A percentile compares a stretch with the other conserved stretches of the same genome.
phyloP scores from a whole-genome alignment of 2,329 filamentous ascomycete genomes.

The Claviceps fusiformis region DNA sequence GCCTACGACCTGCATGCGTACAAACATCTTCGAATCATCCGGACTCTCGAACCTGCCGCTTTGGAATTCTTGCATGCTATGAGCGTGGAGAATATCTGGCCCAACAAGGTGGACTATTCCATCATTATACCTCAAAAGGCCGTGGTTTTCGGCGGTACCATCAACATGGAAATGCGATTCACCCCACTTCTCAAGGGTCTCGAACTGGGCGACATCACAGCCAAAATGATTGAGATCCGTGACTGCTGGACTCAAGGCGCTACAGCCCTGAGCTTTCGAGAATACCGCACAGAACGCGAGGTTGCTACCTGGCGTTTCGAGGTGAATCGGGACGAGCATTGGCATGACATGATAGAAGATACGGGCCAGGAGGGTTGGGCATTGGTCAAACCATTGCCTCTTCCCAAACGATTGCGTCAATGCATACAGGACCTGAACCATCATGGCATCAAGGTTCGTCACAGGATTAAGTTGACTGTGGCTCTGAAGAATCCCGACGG shows the following conservation, averaged over 20 bases:
- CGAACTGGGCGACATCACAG: conserved; percentile 67
- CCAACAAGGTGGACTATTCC: conserved; percentile 93
- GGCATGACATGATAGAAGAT: conserved; percentile 56
- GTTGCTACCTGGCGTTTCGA: conserved; percentile 46
- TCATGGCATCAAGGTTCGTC: conserved; percentile 78
- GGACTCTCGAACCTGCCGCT: conserved; percentile 62
- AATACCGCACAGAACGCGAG: conserved; percentile 50
- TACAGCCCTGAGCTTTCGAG: conserved; percentile 33
- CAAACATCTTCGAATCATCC: conserved; percentile 65
- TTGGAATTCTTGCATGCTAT: conserved; percentile 75
- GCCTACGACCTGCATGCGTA: conserved; percentile 73
- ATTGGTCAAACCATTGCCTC: conserved; percentile 46
- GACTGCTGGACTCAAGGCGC: conserved; percentile 45
- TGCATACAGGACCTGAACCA: conserved; percentile 86
- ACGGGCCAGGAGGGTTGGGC: conserved; percentile 53
- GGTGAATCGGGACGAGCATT: conserved; percentile 45
- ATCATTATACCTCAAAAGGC: conserved; percentile 90
- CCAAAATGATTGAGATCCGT: conserved; percentile 67
- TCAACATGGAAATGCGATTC: conserved; percentile 74
- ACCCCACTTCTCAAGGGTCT: conserved; percentile 83
- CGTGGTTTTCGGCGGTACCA: conserved; percentile 78
- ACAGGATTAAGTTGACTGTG: conserved; percentile 85
- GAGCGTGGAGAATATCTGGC: conserved; percentile 96
- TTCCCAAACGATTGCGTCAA: conserved; percentile 69
- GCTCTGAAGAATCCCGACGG: conserved; percentile 91